Evolutionary conservation across 129 eudicot genomes (phyloP).

Genomic region (Chrysanthemum makinoi): DNA sequence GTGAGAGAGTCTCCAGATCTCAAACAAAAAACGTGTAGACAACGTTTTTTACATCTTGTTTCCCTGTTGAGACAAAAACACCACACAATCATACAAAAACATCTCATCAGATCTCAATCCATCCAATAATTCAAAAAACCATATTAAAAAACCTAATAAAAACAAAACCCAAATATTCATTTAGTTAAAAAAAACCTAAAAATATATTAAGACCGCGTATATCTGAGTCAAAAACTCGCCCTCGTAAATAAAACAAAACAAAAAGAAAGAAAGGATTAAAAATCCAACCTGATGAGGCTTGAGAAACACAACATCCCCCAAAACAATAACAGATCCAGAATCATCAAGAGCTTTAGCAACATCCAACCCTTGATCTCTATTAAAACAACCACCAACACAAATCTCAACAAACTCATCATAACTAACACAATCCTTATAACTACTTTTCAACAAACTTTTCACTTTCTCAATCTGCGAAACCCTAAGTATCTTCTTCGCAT

Average conservation of each 20-base stretch:
- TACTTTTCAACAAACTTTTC: slow-evolving; percentile 47
- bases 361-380: slow-evolving; percentile 47
- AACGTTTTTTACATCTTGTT: slow-evolving; percentile 41
- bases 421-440: slow-evolving; percentile 37
- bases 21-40: slow-evolving; percentile 40
- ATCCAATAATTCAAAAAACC: neutral
- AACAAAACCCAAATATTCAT: slow-evolving; percentile 15
- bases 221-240: too few relatives aligned
- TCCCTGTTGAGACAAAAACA: slow-evolving; percentile 77
- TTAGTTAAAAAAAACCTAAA: neutral
- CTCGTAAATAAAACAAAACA: neutral
- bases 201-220: too few relatives aligned
- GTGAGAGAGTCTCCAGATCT: slow-evolving; percentile 17
- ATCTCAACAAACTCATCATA: slow-evolving; percentile 55
- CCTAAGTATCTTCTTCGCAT: slow-evolving; percentile 66
- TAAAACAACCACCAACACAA: slow-evolving; percentile 42
- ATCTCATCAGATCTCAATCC: slow-evolving; percentile 65
- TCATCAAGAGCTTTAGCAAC: slow-evolving; percentile 78
- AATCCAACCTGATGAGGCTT: slow-evolving; percentile 85
- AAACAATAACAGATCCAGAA: slow-evolving; percentile 78
- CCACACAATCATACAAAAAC: slow-evolving; percentile 41
- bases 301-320: slow-evolving; percentile 74
- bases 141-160: neutral
- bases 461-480: slow-evolving; percentile 65
- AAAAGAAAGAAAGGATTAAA: slow-evolving; percentile 4